Conservation (phyloP, 2,329 filamentous ascomycete genomes). For the Westerdykella ornata region DNA sequence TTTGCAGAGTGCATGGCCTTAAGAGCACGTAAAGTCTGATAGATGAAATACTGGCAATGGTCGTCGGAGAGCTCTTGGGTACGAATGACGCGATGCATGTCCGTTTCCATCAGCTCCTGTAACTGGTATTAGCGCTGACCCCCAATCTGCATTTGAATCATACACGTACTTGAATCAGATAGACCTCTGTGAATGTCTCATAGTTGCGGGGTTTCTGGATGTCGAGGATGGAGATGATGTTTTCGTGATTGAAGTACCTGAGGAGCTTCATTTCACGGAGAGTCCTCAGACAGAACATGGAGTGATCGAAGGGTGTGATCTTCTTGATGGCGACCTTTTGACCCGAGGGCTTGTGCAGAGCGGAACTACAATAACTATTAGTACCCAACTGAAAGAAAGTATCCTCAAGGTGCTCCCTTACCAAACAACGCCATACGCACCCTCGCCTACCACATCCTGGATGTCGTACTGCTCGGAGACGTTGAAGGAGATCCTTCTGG, state of each 20-base stretch:
- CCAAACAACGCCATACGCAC: slow-evolving; percentile 98
- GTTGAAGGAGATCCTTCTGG: slow-evolving; percentile 97
- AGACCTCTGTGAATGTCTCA: slow-evolving; percentile 94
- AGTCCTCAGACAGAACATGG: slow-evolving; percentile 95
- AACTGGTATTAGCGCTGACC: slow-evolving; percentile 8
- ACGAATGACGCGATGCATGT: slow-evolving; percentile 98
- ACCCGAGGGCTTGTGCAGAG: slow-evolving; percentile 93
- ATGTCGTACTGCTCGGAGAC: slow-evolving; percentile 99
- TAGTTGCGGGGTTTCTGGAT: slow-evolving; percentile 97
- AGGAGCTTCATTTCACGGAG: slow-evolving; percentile 98
- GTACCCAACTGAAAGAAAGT: neutral
- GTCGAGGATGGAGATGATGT: slow-evolving; percentile 98
- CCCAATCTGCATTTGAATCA: neutral
- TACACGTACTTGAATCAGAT: slow-evolving; percentile 77
- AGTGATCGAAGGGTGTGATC: slow-evolving; percentile 98
- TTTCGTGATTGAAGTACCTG: slow-evolving; percentile 99
- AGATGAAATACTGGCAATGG: slow-evolving; percentile 99
- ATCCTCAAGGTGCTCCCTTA: slow-evolving; percentile 44
- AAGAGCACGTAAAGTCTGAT: slow-evolving; percentile 92
- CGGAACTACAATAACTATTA: slow-evolving; percentile 59
- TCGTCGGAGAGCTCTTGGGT: slow-evolving; percentile 98
- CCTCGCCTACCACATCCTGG: slow-evolving; percentile 97
- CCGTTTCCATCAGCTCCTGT: slow-evolving; percentile 97
- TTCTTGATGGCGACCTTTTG: slow-evolving; percentile 99
- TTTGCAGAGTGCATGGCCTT: slow-evolving; percentile 99